phyloP scores from a whole-genome alignment of 1,139 yeast genomes.

The Meyerozyma carpophila region DNA sequence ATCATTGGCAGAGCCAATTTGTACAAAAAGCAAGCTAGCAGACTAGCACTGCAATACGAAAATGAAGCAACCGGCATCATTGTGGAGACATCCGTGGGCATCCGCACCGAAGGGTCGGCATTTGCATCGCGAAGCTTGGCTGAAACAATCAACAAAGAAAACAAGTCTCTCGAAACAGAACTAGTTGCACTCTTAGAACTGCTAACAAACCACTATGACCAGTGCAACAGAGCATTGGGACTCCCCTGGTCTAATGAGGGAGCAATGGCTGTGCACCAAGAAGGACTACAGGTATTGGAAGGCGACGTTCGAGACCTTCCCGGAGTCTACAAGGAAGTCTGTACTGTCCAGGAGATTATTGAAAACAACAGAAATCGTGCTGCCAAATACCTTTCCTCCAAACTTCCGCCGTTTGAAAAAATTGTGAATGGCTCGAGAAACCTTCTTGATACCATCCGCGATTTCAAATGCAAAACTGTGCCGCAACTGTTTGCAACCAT shows the following conservation, averaged over 20 bases:
- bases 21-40: not conserved
- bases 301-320: slow-evolving; percentile 32
- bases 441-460: not conserved
- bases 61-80: not conserved
- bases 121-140: not conserved
- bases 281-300: slow-evolving; percentile 27
- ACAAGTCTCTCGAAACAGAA: slow-evolving; percentile 57
- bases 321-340: slow-evolving; percentile 23
- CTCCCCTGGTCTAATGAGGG: slow-evolving; percentile 12
- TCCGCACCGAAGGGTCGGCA: not conserved
- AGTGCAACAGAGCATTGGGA: slow-evolving; percentile 48
- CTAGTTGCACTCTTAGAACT: slow-evolving; percentile 66
- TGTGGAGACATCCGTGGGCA: not conserved
- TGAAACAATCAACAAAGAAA: slow-evolving; percentile 21
- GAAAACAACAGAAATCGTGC: not conserved
- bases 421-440: not conserved
- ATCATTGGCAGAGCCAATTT: not conserved
- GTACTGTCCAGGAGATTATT: not conserved
- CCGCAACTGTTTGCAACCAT: not conserved
- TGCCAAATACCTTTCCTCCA: not conserved
- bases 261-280: slow-evolving; percentile 14
- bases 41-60: not conserved
- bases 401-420: not conserved
- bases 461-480: not conserved
- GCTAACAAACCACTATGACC: slow-evolving; percentile 78